A percentile compares a stretch with the other conserved stretches of the same genome.
Conservation (phyloP, 805 yeast species). For the Suhomyces emberorum region DNA sequence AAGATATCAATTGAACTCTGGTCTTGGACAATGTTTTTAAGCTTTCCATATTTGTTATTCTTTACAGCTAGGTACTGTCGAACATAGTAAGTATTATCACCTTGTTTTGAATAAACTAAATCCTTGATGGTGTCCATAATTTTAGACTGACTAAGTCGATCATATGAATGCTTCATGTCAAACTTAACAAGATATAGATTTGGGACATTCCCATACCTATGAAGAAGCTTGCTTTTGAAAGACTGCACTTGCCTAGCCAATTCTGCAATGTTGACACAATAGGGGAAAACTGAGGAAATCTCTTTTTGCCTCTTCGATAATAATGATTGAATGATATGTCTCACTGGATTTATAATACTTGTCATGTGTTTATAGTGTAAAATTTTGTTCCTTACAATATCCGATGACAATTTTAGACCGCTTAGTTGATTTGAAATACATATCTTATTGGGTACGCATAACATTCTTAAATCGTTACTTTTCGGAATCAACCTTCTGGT, state of each 20-base stretch:
- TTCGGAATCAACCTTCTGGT: conserved; percentile 58
- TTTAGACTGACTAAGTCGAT: conserved; percentile 54
- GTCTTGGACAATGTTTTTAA: too few relatives aligned
- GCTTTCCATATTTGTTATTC: too few relatives aligned
- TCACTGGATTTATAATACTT: conserved; percentile 43
- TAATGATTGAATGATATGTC: conserved; percentile 22
- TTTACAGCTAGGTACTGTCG: too few relatives aligned
- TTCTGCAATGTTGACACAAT: conserved; percentile 43
- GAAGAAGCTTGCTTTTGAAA: conserved; percentile 30
- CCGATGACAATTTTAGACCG: conserved; percentile 11
- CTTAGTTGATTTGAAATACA: too few relatives aligned
- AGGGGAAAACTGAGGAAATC: too few relatives aligned
- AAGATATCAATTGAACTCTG: too few relatives aligned
- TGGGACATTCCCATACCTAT: conserved; percentile 23
- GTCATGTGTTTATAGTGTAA: conserved; percentile 33
- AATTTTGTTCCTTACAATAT: conserved; percentile 29
- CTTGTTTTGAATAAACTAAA: too few relatives aligned
- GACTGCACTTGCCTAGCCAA: conserved; percentile 36
- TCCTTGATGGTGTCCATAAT: conserved; percentile 31
- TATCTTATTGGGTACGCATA: conserved; percentile 54
- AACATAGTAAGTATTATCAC: too few relatives aligned
- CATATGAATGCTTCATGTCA: conserved; percentile 77
- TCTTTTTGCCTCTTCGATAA: conserved; percentile 11
- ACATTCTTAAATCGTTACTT: conserved; percentile 52
- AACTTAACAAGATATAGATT: conserved; percentile 56